Conservation (phyloP, 1,139 yeast species). For the Hemisphaericaspora subhashii region DNA sequence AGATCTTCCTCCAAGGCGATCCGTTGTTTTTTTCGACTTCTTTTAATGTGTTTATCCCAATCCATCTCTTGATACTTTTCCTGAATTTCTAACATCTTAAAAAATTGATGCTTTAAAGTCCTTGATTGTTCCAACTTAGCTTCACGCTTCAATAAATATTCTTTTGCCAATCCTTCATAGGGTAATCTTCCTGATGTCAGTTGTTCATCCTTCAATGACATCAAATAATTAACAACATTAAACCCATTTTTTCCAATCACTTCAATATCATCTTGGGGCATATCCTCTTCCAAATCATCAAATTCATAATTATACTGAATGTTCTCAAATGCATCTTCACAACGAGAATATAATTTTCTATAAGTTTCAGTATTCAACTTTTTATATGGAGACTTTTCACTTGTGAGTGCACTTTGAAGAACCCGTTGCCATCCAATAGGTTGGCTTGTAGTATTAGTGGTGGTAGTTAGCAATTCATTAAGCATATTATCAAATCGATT, state of each 20-base stretch:
- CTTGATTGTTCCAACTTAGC: neutral
- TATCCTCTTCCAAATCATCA: slow-evolving; percentile 12
- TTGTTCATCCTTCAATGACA: slow-evolving; percentile 7
- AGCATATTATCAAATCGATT: slow-evolving; percentile 19
- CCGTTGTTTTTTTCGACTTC: slow-evolving; percentile 2
- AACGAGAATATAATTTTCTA: slow-evolving; percentile 18
- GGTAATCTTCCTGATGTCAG: slow-evolving; percentile 5
- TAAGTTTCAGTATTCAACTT: slow-evolving; percentile 14
- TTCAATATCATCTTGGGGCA: slow-evolving; percentile 9
- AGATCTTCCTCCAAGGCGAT: slow-evolving; percentile 7
- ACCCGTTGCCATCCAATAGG: slow-evolving; percentile 29
- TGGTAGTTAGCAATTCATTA: slow-evolving; percentile 7
- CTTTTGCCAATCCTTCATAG: slow-evolving; percentile 6
- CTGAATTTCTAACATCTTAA: slow-evolving; percentile 10
- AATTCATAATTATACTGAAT: slow-evolving; percentile 25
- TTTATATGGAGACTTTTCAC: slow-evolving; percentile 17
- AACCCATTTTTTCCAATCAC: slow-evolving; percentile 14
- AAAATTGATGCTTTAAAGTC: slow-evolving; percentile 6
- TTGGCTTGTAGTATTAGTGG: neutral
- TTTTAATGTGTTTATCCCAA: slow-evolving; percentile 9
- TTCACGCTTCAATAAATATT: slow-evolving; percentile 3
- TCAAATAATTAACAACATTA: slow-evolving; percentile 19
- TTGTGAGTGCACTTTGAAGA: slow-evolving; percentile 22
- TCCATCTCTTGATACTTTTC: slow-evolving; percentile 6
- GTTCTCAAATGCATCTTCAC: slow-evolving; percentile 25